Evolutionary conservation across 495 filamentous ascomycete species (phyloP), one percentile per base, ranked within the genome.

Genomic region (Trichocladium antarcticum): DNA sequence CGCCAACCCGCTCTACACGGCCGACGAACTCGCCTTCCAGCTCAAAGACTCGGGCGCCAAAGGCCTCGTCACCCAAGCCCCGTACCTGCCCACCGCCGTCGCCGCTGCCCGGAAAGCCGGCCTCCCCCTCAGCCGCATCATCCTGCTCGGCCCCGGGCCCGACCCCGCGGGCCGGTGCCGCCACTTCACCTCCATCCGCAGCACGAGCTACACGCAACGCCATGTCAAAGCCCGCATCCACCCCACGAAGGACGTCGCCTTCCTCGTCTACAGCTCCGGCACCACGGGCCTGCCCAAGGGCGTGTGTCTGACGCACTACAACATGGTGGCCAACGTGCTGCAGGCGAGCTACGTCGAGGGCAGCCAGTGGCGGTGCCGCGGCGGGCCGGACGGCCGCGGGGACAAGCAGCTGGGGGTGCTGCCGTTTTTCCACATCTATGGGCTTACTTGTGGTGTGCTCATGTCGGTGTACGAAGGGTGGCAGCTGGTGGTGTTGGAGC

Each of bases 371-470:
- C 70, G 60, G 3, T 80, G 79, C 64, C 66, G 80, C 37, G 78
- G 77, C 6, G 79, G 81, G 3, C 50, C 61, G 14, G 77, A 82
- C 61, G 78, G 78, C 0, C 67, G 78, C 36, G 82, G 83, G 1
- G 87, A 93, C 57, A 77, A 71, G 16, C 62, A 92, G 16, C 57
- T 96, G 35, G 87, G 83, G 1, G 83, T 96, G 49, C 58, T 96
- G n/a, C 76, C 92, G 0, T 95, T 98, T 61, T 96, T 89, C 68
- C 90, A 97, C 65, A 92, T 82, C 50, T 97, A 95, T 57, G 69
- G 68, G 12, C 60, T 71, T 15, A 64, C 62, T 15, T 69, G 61
- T 44, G 63, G 57, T 29, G 60, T 68, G 5, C 51, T 71, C 1
- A 37, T 59, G 21, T 57, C 56, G 15, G 56, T 94, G 7, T 82